Evolutionary conservation across 345 rosid species (phyloP).

Genomic region (Tarenaya hassleriana): DNA sequence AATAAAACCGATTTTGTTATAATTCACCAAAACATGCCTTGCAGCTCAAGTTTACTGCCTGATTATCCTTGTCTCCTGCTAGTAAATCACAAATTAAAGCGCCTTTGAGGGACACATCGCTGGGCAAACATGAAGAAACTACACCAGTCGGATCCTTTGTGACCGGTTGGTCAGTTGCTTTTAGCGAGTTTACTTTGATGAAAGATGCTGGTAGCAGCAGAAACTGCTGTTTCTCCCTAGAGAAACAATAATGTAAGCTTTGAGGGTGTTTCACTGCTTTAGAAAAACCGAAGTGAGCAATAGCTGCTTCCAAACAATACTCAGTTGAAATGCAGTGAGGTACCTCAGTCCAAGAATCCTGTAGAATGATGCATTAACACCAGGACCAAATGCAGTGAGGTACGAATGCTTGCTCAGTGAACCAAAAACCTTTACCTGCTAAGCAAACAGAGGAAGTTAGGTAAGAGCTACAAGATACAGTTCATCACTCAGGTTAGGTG

Average conservation of each 20-base stretch:
- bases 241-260: slow-evolving; percentile 16
- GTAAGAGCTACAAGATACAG: slow-evolving; percentile 12
- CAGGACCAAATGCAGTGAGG: slow-evolving; percentile 69
- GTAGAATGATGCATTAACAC: slow-evolving; percentile 62
- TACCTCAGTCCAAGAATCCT: slow-evolving; percentile 61
- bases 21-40: slow-evolving; percentile 43
- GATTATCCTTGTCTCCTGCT: slow-evolving; percentile 26
- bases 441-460: slow-evolving; percentile 18
- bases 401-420: slow-evolving; percentile 40
- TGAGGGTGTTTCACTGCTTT: slow-evolving; percentile 2
- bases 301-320: not conserved
- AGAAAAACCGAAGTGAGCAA: slow-evolving; percentile 13
- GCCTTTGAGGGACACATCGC: slow-evolving; percentile 19
- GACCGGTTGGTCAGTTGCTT: slow-evolving; percentile 27
- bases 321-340: slow-evolving; percentile 13
- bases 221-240: slow-evolving; percentile 20
- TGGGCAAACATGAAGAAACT: slow-evolving; percentile 19
- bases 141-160: slow-evolving; percentile 16
- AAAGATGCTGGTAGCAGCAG: slow-evolving; percentile 49
- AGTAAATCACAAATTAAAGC: slow-evolving; percentile 36
- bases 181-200: slow-evolving; percentile 45
- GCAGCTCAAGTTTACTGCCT: slow-evolving; percentile 40
- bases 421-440: slow-evolving; percentile 62
- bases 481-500: not conserved
- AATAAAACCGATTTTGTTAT: slow-evolving; percentile 11